Percentiles rank a stretch among this genome's conserved stretches.
These are phyloP conservation scores for Sanghuangporus baumii DNA, from an alignment of 1,284 basidiomycete species.

Conservation along the genomic window DNA sequence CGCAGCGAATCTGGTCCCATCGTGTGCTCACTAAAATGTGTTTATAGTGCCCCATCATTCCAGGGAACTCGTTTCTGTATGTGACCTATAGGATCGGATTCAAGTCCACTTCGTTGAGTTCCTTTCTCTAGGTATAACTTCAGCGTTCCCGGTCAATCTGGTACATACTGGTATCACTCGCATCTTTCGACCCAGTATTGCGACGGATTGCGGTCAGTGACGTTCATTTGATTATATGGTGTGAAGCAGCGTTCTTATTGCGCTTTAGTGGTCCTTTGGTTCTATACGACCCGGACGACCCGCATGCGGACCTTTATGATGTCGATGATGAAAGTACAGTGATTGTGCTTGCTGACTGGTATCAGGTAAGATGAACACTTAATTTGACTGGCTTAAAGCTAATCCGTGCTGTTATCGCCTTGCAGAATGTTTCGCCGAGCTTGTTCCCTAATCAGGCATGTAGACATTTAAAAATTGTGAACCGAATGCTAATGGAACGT, in stretches of 20 bases:
- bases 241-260: slow-evolving; percentile 18
- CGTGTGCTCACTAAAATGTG: slow-evolving; percentile 9
- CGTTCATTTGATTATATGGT: background rate
- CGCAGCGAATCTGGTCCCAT: background rate
- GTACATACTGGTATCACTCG: slow-evolving; percentile 40
- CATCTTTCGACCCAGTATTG: slow-evolving; percentile 35
- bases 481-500: background rate
- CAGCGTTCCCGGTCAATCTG: slow-evolving; percentile 29
- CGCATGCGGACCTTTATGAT: slow-evolving; percentile 37
- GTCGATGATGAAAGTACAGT: slow-evolving; percentile 36
- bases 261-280: slow-evolving; percentile 35
- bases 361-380: slow-evolving; percentile 20
- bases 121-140: slow-evolving; percentile 26
- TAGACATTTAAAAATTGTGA: background rate
- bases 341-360: slow-evolving; percentile 39
- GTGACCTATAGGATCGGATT: background rate
- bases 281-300: slow-evolving; percentile 44
- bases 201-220: slow-evolving; percentile 17
- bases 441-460: slow-evolving; percentile 15
- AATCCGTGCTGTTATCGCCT: background rate
- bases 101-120: slow-evolving; percentile 3
- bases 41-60: slow-evolving; percentile 48
- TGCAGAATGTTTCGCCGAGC: slow-evolving; percentile 14
- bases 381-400: background rate
- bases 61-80: slow-evolving; percentile 39